Conservation (phyloP, 352 stramenopile genomes). For the Pythium aristosporum region DNA sequence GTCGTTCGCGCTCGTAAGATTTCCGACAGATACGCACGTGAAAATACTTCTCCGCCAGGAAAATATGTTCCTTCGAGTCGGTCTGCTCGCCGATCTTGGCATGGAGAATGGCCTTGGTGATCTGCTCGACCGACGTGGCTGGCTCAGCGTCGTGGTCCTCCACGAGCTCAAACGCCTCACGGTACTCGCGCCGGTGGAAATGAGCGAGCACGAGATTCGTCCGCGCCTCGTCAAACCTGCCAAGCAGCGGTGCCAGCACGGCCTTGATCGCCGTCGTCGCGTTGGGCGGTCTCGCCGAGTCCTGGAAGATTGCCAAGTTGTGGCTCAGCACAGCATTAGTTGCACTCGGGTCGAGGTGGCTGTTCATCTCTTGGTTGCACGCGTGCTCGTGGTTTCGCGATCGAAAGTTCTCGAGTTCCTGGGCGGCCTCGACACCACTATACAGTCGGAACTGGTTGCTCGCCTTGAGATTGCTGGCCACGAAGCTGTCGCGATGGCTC, state of each 20-base stretch:
- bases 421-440: conserved; percentile 49
- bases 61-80: conserved; percentile 63
- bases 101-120: conserved; percentile 63
- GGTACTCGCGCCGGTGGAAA: conserved; percentile 47
- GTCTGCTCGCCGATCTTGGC: conserved; percentile 59
- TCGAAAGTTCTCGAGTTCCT: conserved; percentile 84
- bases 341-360: conserved; percentile 17
- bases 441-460: conserved; percentile 63
- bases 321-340: conserved; percentile 46
- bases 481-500: conserved; percentile 47
- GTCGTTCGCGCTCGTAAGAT: not conserved
- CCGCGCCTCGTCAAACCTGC: conserved; percentile 43
- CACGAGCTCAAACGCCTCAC: conserved; percentile 54
- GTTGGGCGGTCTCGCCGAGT: conserved; percentile 11
- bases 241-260: conserved; percentile 39
- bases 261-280: conserved; percentile 5
- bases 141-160: conserved; percentile 48
- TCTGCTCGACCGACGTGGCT: conserved; percentile 35
- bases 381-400: conserved; percentile 48
- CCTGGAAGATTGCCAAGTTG: conserved; percentile 54
- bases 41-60: conserved; percentile 72
- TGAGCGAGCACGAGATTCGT: conserved; percentile 59
- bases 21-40: conserved; percentile 29
- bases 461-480: conserved; percentile 72
- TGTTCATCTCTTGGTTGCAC: conserved; percentile 12